These are phyloP conservation scores for Grigorovia jiainica DNA, from an alignment of 805 yeast genomes.

Conservation along the genomic window DNA sequence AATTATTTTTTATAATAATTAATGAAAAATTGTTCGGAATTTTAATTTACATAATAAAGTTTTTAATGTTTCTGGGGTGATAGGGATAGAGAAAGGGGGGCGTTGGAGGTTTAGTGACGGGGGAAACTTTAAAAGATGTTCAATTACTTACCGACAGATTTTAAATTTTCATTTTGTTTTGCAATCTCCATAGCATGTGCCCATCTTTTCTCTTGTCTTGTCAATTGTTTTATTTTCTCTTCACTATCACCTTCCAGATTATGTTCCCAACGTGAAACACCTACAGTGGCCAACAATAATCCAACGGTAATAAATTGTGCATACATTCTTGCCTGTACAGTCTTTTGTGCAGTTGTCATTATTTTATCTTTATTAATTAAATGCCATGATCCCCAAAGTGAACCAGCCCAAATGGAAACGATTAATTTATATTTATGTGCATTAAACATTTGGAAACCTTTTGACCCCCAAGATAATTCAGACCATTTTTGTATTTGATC, in stretches of 20 bases:
- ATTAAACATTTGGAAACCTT: constrained; percentile 38
- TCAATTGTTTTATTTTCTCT: constrained; percentile 19
- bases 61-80: no score
- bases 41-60: no score
- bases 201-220: constrained; percentile 36
- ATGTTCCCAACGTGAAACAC: constrained; percentile 55
- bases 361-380: constrained; percentile 62
- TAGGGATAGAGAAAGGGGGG: no score
- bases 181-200: constrained; percentile 37
- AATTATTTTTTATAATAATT: no score
- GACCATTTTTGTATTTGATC: constrained; percentile 47
- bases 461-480: constrained; percentile 38
- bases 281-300: constrained; percentile 59
- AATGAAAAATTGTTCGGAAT: no score
- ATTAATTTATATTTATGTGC: constrained; percentile 59
- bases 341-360: constrained; percentile 68
- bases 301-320: constrained; percentile 77
- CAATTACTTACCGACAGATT: no score
- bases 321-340: constrained; percentile 84
- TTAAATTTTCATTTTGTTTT: constrained; percentile 26
- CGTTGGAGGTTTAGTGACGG: no score
- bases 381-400: constrained; percentile 73
- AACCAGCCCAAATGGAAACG: constrained; percentile 69
- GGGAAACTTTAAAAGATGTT: background rate
- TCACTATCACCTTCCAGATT: constrained; percentile 34